These are phyloP conservation scores for Starmera caribaea DNA, from an alignment of 805 yeast genomes.

Conservation along the genomic window DNA sequence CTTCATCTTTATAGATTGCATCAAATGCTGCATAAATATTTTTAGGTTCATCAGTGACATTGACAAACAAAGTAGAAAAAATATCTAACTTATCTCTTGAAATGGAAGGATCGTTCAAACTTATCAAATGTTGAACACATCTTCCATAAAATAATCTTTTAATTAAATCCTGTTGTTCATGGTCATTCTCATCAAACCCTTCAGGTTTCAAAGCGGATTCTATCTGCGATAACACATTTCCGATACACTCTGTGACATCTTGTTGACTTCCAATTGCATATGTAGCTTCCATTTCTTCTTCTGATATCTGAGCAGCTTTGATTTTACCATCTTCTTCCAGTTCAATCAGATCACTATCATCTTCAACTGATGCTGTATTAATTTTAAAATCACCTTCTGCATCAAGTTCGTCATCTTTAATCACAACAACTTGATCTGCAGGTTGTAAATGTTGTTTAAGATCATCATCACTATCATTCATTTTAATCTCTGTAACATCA, in stretches of 20 bases:
- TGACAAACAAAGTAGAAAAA: conserved; percentile 73
- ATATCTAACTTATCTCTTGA: conserved; percentile 56
- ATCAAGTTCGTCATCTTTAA: conserved; percentile 5
- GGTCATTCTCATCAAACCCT: conserved; percentile 49
- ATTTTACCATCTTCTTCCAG: conserved; percentile 7
- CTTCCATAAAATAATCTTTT: conserved; percentile 80
- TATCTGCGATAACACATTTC: conserved; percentile 82
- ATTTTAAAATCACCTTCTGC: no score
- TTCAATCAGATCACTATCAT: conserved; percentile 4
- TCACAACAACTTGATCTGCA: conserved; percentile 19
- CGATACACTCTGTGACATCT: conserved; percentile 96
- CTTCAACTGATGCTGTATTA: neutral
- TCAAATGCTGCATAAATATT: conserved; percentile 89
- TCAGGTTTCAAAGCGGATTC: conserved; percentile 79
- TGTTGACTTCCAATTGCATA: conserved; percentile 85
- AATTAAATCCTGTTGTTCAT: conserved; percentile 76
- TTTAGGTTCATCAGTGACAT: conserved; percentile 80
- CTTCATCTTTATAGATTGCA: conserved; percentile 65
- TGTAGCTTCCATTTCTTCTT: conserved; percentile 65
- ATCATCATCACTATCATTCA: neutral
- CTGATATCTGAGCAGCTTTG: conserved; percentile 22
- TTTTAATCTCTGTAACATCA: conserved; percentile 5
- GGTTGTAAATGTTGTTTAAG: conserved; percentile 6
- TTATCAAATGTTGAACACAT: conserved; percentile 66
- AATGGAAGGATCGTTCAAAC: conserved; percentile 26